A percentile compares a stretch with the other conserved stretches of the same genome.
These are phyloP conservation scores for Trypanosoma caninum DNA, from an alignment of 208 protist genomes.

Conservation along the genomic window DNA sequence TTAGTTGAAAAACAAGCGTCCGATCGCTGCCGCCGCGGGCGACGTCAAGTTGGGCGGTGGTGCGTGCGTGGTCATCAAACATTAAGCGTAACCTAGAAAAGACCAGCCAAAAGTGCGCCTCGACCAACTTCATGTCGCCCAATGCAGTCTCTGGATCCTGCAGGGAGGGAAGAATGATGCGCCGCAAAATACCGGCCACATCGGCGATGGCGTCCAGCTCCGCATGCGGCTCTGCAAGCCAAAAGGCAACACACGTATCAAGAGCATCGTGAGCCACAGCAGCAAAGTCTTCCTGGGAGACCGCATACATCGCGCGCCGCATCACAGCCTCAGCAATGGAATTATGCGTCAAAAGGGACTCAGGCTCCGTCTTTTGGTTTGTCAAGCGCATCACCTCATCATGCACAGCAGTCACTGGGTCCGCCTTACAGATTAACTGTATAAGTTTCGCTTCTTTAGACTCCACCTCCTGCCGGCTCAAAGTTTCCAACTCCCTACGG, in stretches of 20 bases:
- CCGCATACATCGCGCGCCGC: slow-evolving; percentile 79
- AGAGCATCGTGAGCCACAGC: slow-evolving; percentile 35
- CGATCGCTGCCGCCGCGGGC: slow-evolving; percentile 26
- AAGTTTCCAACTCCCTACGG: slow-evolving; percentile 39
- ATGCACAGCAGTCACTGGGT: slow-evolving; percentile 31
- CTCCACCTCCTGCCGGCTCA: slow-evolving; percentile 44
- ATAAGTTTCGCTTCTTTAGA: slow-evolving; percentile 63
- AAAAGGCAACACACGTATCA: slow-evolving; percentile 51
- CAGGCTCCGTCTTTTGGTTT: slow-evolving; percentile 36
- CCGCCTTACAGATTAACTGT: slow-evolving; percentile 49
- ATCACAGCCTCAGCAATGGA: slow-evolving; percentile 55
- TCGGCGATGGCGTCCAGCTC: slow-evolving; percentile 66
- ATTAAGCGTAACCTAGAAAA: slow-evolving; percentile 34
- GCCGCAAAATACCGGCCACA: slow-evolving; percentile 59
- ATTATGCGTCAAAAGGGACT: slow-evolving; percentile 63
- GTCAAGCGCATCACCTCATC: slow-evolving; percentile 58
- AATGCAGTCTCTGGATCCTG: background rate
- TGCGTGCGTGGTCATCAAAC: slow-evolving; percentile 42
- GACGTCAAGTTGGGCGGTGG: slow-evolving; percentile 41
- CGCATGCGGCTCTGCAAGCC: slow-evolving; percentile 41
- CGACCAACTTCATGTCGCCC: slow-evolving; percentile 30
- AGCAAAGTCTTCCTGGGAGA: slow-evolving; percentile 38
- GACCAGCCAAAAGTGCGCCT: slow-evolving; percentile 60
- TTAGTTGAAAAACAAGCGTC: slow-evolving; percentile 59
- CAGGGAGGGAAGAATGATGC: slow-evolving; percentile 39